Evolutionary conservation across 352 stramenopile genomes (phyloP), one percentile per base, ranked within the genome.

Genomic region (Phytophthora meadii): DNA sequence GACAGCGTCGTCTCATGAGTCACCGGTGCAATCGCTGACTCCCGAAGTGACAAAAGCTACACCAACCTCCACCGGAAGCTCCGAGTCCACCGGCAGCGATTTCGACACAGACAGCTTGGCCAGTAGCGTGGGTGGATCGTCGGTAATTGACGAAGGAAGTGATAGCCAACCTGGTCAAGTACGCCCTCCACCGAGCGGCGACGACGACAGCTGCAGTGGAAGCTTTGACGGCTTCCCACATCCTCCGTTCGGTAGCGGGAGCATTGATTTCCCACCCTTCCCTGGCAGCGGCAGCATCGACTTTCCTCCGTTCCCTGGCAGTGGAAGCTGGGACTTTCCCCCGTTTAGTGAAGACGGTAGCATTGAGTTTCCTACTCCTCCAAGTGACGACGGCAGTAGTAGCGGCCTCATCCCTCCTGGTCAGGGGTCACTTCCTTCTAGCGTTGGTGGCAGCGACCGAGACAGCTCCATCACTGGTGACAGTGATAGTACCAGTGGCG

Each of bases 151-250:
- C 17, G 47, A 51, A 25, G 47, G 47, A 5, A 61, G 34, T 40
- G 34, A 4, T 10, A 30, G 27, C 7, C 27, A 30, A 30, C 27
- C 27, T 30, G 27, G 27, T 30, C 27, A 30, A 30, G 27, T 30
- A 8, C 27, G 8, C 27, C 27, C 27, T 30, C 27, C 27, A 17
- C 5, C 56, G 30, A 58, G 11, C 27, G 12, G 19, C 22, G 22
- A 22, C 22, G 47, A 65, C 24, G 25, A 48, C 28, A 65, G 56
- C 28, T 57, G 27, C n/a, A 55, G n/a, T 22, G 52, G 52, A 27
- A 51, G 39, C 17, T 60, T 50, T 27, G 17, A 30, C 27, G 27
- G 7, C 27, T 30, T 30, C 27, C 27, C 27, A 30, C 27, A 30
- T 8, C 27, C 27, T 30, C 27, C 27, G 27, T 30, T 30, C 27